Evolutionary conservation across 2,329 filamentous ascomycete genomes (phyloP).

Genomic region (Fusarium robinianum): DNA sequence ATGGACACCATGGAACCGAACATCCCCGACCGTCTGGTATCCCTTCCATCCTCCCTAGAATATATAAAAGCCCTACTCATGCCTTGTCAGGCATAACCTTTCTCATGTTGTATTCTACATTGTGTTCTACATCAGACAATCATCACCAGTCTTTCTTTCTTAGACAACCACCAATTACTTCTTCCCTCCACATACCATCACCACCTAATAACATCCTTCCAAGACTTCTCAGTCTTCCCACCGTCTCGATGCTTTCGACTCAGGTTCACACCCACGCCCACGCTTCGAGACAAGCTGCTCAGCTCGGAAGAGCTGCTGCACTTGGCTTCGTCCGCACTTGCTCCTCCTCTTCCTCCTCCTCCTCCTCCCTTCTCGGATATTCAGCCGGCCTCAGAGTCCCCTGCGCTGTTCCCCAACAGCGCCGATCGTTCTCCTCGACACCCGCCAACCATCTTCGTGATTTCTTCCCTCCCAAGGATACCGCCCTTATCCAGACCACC

Average conservation of each 20-base stretch:
- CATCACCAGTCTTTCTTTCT: constrained; percentile 2
- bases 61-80: constrained; percentile 26
- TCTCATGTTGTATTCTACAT: constrained; percentile 9
- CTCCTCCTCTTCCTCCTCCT: constrained; percentile 18
- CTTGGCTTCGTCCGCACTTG: constrained; percentile 25
- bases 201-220: background rate
- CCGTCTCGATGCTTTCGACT: constrained; percentile 36
- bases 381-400: constrained; percentile 18
- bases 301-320: constrained; percentile 33
- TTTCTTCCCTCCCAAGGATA: constrained; percentile 66
- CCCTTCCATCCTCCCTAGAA: constrained; percentile 3
- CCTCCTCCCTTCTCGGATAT: constrained; percentile 17
- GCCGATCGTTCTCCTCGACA: constrained; percentile 56
- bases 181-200: background rate
- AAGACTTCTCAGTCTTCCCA: constrained; percentile 15
- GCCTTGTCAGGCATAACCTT: constrained; percentile 21
- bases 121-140: constrained; percentile 13
- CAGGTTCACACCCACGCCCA: constrained; percentile 28
- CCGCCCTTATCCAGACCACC: constrained; percentile 64
- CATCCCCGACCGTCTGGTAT: constrained; percentile 18
- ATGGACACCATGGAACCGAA: constrained; percentile 9
- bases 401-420: constrained; percentile 22
- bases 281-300: constrained; percentile 34
- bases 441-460: constrained; percentile 53
- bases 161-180: constrained; percentile 8